Evolutionary conservation across 129 eudicot genomes (phyloP), one percentile per base, ranked within the genome.

Genomic region (Saposhnikovia divaricata): DNA sequence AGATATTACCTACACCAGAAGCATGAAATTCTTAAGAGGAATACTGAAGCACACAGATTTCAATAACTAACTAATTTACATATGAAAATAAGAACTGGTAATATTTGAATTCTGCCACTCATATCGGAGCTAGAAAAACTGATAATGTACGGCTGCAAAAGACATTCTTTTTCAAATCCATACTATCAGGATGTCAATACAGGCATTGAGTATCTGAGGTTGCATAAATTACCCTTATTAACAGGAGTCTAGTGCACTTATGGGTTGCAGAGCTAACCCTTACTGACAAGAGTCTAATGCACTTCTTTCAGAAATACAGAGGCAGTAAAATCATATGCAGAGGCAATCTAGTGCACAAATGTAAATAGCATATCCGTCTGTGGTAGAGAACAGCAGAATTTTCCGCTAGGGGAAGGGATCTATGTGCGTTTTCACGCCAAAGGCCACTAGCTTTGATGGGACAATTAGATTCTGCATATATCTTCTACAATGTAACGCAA

Each of bases 1-100:
- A 84, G 89, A 79, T 80, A 82, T 85, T 34, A 72, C 57, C 55
- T 79, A 77, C 84, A 68, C 75, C 80, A 85, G 74, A 74, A 80
- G 50, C 82, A 82, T 43, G 25, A 27, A 43, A n/a, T 45, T 21
- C 18, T 74, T 47, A 11, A 74, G 46, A 27, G 19, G 4, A 15
- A 45, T 74, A 44, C 18, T 44, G 44, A 72, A 72, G 6, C 76
- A 72, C 25, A 2, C 31, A 19, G 50, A 42, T 19, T 40, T 11
- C 37, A 40, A 61, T 10, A 0, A 61, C 69, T 0, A 61, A n/a
- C 4, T 61, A 61, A 34, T 61, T 61, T 10, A 28, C 10, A 3
- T 12, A 27, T 27, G 5, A 65, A 65, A 25, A 65, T 8, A 4
- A 65, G 39, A 65, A 3, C 27, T 65, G 31, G n/a, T 27, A 65